Conservation (phyloP, 202 grass and related monocot species). For the Musa balbisiana region DNA sequence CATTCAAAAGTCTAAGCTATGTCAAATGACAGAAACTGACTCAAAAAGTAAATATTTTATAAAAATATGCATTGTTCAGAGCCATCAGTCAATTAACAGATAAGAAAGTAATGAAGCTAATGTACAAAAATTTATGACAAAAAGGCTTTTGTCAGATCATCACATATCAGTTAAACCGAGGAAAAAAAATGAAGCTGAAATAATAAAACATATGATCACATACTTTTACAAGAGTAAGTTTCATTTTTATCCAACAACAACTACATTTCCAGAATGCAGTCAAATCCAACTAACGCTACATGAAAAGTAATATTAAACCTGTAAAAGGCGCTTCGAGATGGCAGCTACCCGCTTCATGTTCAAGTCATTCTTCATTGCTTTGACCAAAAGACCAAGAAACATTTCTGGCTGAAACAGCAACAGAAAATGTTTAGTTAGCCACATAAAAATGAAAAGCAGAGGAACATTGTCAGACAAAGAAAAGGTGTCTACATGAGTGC, state of each 20-base stretch:
- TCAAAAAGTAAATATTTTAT: not conserved
- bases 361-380: constrained; percentile 95
- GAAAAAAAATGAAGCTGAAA: no score
- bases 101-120: no score
- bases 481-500: not conserved
- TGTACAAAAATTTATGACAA: no score
- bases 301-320: constrained; percentile 36
- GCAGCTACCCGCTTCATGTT: constrained; percentile 87
- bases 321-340: constrained; percentile 79
- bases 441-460: not conserved
- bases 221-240: no score
- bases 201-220: no score
- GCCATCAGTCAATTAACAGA: no score
- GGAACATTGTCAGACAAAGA: not conserved
- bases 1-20: not conserved
- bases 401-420: constrained; percentile 71
- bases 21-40: not conserved
- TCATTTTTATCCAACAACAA: no score
- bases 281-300: not conserved
- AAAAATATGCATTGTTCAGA: no score
- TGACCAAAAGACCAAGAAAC: constrained; percentile 89
- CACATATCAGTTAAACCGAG: no score
- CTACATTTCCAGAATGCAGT: not conserved
- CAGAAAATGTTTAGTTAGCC: constrained; percentile 4
- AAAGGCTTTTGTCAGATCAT: no score